Base-by-base conservation (phyloP, 1,139 yeast genomes). In the Candida frijolesensis region DNA sequence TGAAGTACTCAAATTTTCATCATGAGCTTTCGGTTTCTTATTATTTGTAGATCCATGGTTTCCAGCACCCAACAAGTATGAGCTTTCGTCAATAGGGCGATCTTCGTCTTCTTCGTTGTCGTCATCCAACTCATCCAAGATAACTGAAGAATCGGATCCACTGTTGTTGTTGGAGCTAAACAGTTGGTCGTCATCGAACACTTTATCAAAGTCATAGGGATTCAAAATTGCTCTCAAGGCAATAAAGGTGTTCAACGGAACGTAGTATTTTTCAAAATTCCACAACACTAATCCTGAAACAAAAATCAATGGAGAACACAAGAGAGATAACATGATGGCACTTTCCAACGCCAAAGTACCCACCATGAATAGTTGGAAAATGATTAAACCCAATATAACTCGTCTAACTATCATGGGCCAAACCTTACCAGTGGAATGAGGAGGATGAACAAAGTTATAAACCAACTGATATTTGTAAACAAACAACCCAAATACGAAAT, bases 401-500 rank as follows among this genome's bases (percentile, higher is more conserved):
- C 89, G 68, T 53, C 87, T 68, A 55, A 83, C 83, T 11, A 84
- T 80, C 72, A 84, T 78, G 1, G 88, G 87, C 89, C 89, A 84
- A 9, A 83, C 83, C 60, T 83, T 83, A 1, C 89, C 89, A 0
- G 89, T 84, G 12, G 88, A 83, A 63, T 84, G 89, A 16, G 85
- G 87, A 1, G 88, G 85, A 60, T 84, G 89, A 11, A 84, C 87
- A 72, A 83, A 82, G 32, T 85, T 80, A 58, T 84, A 84, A 37
- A 84, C 74, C 49, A 84, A 69, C 64, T 84, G 89, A 63, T 84
- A 84, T 64, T 84, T 84, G 65, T 83, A 84, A 8, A 84, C 86
- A 62, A 82, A 82, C 58, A 78, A 82, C 0, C 89, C 89, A 46
- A 84, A 61, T 2, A 79, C 63, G 57, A 84, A 84, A 60, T 84